Evolutionary conservation across 2,329 filamentous ascomycete species (phyloP).

Genomic region (Hymenoscyphus occultus): DNA sequence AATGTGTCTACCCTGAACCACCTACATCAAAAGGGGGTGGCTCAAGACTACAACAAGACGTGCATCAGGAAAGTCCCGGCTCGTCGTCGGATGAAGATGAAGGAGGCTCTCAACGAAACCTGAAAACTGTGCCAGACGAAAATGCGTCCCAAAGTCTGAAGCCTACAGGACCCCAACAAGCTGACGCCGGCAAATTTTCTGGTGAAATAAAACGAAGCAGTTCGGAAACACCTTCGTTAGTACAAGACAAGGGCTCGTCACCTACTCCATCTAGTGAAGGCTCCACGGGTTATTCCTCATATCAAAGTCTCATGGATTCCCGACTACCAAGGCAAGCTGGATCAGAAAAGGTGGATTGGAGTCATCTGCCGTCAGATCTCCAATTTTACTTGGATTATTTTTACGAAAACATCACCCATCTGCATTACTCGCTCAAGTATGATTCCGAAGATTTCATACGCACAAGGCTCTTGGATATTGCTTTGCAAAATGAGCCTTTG

Average conservation of each 20-base stretch:
- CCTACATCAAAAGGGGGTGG: slow-evolving; percentile 37
- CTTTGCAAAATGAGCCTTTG: slow-evolving; percentile 74
- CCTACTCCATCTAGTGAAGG: slow-evolving; percentile 49
- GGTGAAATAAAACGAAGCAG: slow-evolving; percentile 41
- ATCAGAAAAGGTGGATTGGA: slow-evolving; percentile 45
- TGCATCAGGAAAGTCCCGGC: slow-evolving; percentile 41
- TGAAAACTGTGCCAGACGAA: slow-evolving; percentile 55
- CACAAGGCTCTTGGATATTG: slow-evolving; percentile 66
- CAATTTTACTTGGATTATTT: slow-evolving; percentile 79
- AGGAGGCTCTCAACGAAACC: slow-evolving; percentile 45
- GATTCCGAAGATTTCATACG: slow-evolving; percentile 73
- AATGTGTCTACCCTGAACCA: slow-evolving; percentile 84
- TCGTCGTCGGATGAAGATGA: slow-evolving; percentile 52
- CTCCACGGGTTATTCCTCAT: slow-evolving; percentile 30
- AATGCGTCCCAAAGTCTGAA: slow-evolving; percentile 41
- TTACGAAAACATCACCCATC: slow-evolving; percentile 70
- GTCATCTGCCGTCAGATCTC: slow-evolving; percentile 64
- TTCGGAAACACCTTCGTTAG: slow-evolving; percentile 53
- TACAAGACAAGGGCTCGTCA: slow-evolving; percentile 51
- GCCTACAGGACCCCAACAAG: slow-evolving; percentile 36
- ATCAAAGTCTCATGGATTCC: slow-evolving; percentile 19
- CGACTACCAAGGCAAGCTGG: slow-evolving; percentile 20
- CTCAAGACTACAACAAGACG: slow-evolving; percentile 18
- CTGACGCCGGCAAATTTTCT: slow-evolving; percentile 41
- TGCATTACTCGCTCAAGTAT: slow-evolving; percentile 77